phyloP scores from a whole-genome alignment of 768 basidiomycete genomes.

The Suillus weaverae region DNA sequence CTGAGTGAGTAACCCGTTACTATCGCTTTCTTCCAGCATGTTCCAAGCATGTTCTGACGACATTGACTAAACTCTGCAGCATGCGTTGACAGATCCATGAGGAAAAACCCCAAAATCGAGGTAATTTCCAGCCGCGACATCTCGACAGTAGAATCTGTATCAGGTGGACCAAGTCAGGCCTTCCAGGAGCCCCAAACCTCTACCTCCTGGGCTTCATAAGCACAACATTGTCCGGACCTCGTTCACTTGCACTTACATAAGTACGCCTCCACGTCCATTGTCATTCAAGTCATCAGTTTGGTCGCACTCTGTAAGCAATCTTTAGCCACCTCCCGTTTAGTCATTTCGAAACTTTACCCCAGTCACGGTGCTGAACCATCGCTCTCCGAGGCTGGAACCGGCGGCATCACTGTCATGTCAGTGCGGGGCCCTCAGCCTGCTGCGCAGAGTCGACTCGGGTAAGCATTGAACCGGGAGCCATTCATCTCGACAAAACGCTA shows the following conservation, averaged over 20 bases:
- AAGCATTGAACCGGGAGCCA: constrained; percentile 11
- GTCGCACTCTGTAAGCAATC: constrained; percentile 17
- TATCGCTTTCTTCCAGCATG: neutral
- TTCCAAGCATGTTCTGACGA: neutral
- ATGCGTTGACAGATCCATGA: neutral
- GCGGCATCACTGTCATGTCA: constrained; percentile 20
- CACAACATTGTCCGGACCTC: constrained; percentile 29
- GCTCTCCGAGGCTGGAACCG: constrained; percentile 16
- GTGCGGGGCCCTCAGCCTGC: constrained; percentile 17
- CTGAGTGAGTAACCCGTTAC: neutral
- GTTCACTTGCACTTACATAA: constrained; percentile 16
- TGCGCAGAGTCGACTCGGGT: constrained; percentile 11
- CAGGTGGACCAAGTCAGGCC: constrained; percentile 1
- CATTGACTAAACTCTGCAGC: neutral
- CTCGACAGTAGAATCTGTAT: neutral
- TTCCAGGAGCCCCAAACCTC: constrained; percentile 2
- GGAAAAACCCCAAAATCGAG: neutral
- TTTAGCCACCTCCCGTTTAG: constrained; percentile 2
- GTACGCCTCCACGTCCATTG: neutral
- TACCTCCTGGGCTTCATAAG: constrained; percentile 20
- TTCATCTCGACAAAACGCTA: constrained; percentile 7
- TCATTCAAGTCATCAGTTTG: constrained; percentile 10
- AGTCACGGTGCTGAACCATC: constrained; percentile 18
- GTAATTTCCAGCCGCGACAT: neutral
- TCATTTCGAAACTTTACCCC: constrained; percentile 11